These are phyloP conservation scores for Fistulifera pelliculosa DNA, from an alignment of 108 stramenopile genomes.

Conservation along the genomic window DNA sequence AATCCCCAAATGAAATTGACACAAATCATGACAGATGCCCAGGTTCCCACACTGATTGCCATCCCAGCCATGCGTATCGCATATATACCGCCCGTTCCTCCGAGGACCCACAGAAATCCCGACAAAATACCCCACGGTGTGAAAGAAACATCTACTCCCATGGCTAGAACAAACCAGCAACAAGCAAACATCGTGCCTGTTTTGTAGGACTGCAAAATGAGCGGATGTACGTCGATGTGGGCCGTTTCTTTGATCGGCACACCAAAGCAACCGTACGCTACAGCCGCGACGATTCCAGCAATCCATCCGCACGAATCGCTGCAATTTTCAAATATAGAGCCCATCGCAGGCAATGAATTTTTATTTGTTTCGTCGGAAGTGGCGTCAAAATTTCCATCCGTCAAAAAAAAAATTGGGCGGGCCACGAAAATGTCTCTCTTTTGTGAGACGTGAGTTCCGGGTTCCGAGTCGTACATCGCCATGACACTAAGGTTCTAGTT, in stretches of 20 bases:
- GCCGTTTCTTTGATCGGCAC: slow-evolving; percentile 49
- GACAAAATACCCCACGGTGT: slow-evolving; percentile 68
- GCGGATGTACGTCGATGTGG: slow-evolving; percentile 47
- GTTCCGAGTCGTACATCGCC: too few relatives aligned
- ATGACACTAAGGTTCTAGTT: too few relatives aligned
- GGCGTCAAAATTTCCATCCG: too few relatives aligned
- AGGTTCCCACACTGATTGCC: slow-evolving; percentile 60
- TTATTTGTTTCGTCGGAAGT: too few relatives aligned
- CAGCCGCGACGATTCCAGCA: slow-evolving; percentile 35
- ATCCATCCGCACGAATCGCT: slow-evolving; percentile 42
- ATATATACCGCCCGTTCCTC: slow-evolving; percentile 25
- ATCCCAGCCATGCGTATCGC: slow-evolving; percentile 60
- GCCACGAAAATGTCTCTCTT: too few relatives aligned
- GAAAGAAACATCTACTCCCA: slow-evolving; percentile 33
- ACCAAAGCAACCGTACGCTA: slow-evolving; percentile 50
- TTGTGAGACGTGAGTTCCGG: too few relatives aligned
- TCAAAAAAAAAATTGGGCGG: too few relatives aligned
- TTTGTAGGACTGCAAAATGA: slow-evolving; percentile 57
- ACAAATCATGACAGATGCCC: slow-evolving; percentile 58
- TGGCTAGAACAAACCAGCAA: slow-evolving; percentile 33
- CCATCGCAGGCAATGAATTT: background rate
- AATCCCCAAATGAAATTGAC: slow-evolving; percentile 59
- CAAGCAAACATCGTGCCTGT: slow-evolving; percentile 41
- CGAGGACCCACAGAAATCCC: slow-evolving; percentile 58
- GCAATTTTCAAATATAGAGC: slow-evolving; percentile 14